Conservation (phyloP, 805 yeast genomes). For the Candida insectorum region DNA sequence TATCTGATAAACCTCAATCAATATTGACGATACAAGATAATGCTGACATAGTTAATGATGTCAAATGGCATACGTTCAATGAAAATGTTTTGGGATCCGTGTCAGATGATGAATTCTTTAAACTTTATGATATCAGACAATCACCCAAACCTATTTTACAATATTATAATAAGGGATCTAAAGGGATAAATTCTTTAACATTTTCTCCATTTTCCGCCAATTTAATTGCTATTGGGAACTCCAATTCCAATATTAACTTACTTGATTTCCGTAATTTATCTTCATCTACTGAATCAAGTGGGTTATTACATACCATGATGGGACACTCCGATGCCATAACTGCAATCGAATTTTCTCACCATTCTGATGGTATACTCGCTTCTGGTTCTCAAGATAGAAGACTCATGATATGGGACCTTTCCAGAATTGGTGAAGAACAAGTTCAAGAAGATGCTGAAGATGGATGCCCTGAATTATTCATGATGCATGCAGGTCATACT, state of each 20-base stretch:
- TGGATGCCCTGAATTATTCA: slow-evolving; percentile 81
- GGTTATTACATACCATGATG: slow-evolving; percentile 65
- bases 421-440: slow-evolving; percentile 80
- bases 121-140: slow-evolving; percentile 52
- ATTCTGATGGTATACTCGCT: slow-evolving; percentile 71
- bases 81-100: slow-evolving; percentile 62
- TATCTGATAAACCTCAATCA: slow-evolving; percentile 16
- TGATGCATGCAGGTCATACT: slow-evolving; percentile 93
- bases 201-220: slow-evolving; percentile 61
- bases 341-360: slow-evolving; percentile 73
- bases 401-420: slow-evolving; percentile 76
- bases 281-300: slow-evolving; percentile 10
- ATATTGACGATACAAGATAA: slow-evolving; percentile 28
- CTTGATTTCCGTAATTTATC: slow-evolving; percentile 55
- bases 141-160: slow-evolving; percentile 19
- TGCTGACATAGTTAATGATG: slow-evolving; percentile 67
- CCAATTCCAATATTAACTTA: slow-evolving; percentile 62
- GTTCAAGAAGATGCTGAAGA: slow-evolving; percentile 85
- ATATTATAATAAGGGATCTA: slow-evolving; percentile 23
- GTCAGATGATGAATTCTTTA: slow-evolving; percentile 62
- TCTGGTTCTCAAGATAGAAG: slow-evolving; percentile 77
- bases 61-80: slow-evolving; percentile 62
- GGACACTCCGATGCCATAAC: slow-evolving; percentile 78
- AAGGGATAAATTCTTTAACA: slow-evolving; percentile 58
- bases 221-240: slow-evolving; percentile 66